Evolutionary conservation across 352 stramenopile species (phyloP).

Genomic region (Thalassiosira hispida): DNA sequence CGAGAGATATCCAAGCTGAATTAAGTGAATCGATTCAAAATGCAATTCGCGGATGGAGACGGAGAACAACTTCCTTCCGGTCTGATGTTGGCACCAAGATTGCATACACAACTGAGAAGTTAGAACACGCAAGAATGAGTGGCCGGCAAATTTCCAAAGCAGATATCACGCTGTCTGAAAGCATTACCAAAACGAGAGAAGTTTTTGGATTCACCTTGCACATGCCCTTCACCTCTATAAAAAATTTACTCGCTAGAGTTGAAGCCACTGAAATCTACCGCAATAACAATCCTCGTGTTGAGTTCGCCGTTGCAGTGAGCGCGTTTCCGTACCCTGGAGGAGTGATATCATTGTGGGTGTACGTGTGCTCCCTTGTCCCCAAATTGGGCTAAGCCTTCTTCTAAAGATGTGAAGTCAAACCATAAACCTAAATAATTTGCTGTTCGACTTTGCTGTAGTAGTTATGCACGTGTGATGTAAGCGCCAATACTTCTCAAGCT

Average conservation of each 20-base stretch:
- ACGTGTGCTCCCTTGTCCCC: constrained; percentile 39
- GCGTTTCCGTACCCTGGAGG: constrained; percentile 88
- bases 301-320: constrained; percentile 91
- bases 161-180: constrained; percentile 37
- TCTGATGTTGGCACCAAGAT: constrained; percentile 88
- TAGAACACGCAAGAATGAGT: constrained; percentile 74
- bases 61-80: constrained; percentile 89
- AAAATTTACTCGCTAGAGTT: constrained; percentile 87
- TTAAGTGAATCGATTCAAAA: constrained; percentile 88
- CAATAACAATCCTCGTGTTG: constrained; percentile 86
- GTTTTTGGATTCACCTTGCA: constrained; percentile 89
- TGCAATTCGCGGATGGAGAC: constrained; percentile 89
- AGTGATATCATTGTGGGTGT: constrained; percentile 92
- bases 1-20: constrained; percentile 86
- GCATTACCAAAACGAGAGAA: constrained; percentile 49
- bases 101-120: constrained; percentile 80
- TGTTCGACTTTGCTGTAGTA: too few species aligned
- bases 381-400: too few species aligned
- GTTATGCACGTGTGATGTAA: too few species aligned
- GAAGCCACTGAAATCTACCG: constrained; percentile 91
- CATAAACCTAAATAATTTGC: too few species aligned
- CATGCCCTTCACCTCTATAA: constrained; percentile 89
- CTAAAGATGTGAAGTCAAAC: too few species aligned
- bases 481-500: too few species aligned
- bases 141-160: constrained; percentile 14